A percentile compares a stretch with the other conserved stretches of the same genome.
These are phyloP conservation scores for Phytophthora pinifolia DNA, from an alignment of 352 stramenopile species.

Conservation along the genomic window DNA sequence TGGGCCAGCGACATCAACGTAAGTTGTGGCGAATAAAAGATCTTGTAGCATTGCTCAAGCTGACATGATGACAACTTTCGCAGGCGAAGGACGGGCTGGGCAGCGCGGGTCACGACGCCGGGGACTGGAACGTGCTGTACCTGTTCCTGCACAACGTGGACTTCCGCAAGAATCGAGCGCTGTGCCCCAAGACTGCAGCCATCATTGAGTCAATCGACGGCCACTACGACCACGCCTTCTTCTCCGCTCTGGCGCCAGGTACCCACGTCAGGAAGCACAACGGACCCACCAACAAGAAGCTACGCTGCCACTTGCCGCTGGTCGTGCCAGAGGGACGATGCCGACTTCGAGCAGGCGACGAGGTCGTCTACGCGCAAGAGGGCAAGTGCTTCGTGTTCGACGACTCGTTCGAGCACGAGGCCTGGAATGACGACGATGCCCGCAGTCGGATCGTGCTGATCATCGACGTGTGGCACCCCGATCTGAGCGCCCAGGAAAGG, in stretches of 20 bases:
- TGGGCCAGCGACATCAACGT: conserved; percentile 67
- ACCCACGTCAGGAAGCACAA: conserved; percentile 86
- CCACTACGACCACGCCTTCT: conserved; percentile 87
- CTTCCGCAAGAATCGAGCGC: conserved; percentile 61
- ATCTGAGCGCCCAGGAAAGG: conserved; percentile 85
- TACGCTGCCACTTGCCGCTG: conserved; percentile 84
- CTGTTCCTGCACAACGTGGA: conserved; percentile 87
- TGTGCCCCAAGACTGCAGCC: conserved; percentile 63
- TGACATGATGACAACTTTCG: not conserved
- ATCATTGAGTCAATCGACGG: conserved; percentile 59
- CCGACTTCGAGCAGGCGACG: conserved; percentile 68
- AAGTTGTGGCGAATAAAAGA: not conserved
- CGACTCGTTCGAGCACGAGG: conserved; percentile 98
- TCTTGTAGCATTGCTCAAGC: too few relatives aligned
- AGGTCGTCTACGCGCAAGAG: conserved; percentile 71
- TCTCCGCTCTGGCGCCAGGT: conserved; percentile 78
- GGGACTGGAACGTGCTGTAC: conserved; percentile 91
- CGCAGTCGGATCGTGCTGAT: conserved; percentile 91
- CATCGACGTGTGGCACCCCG: conserved; percentile 96
- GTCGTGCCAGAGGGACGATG: conserved; percentile 69
- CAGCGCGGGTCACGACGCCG: conserved; percentile 71
- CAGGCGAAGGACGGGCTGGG: conserved; percentile 73
- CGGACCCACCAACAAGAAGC: conserved; percentile 92
- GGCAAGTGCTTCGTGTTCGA: conserved; percentile 97
- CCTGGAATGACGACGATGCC: conserved; percentile 93